Conservation (phyloP, 495 filamentous ascomycete genomes). For the Podospora tetraspora region DNA sequence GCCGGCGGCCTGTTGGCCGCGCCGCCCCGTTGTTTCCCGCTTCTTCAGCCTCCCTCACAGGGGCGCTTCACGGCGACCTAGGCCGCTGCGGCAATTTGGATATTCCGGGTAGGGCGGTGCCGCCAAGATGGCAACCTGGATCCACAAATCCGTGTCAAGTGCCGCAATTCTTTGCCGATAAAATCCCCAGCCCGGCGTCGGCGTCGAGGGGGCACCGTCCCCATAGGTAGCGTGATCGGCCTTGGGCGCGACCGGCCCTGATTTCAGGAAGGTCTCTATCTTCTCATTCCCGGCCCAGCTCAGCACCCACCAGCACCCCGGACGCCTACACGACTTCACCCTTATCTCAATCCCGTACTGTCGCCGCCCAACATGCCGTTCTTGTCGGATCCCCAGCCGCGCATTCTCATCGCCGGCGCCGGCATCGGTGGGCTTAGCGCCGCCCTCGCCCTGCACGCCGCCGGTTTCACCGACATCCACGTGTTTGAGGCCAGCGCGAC, state of each 20-base stretch:
- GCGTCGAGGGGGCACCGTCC: neutral
- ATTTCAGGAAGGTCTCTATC: neutral
- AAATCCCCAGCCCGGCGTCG: neutral
- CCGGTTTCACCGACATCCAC: slow-evolving; percentile 18
- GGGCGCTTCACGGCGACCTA: neutral
- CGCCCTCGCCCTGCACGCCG: slow-evolving; percentile 15
- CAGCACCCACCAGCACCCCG: neutral
- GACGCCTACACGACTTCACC: neutral
- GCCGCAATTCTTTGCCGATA: neutral
- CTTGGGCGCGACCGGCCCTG: neutral
- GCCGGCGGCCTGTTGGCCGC: neutral
- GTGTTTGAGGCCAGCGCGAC: slow-evolving; percentile 15
- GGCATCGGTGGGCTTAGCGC: slow-evolving; percentile 18
- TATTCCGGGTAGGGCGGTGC: neutral
- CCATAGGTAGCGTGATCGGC: neutral
- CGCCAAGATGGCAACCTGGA: neutral
- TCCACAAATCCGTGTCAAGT: neutral
- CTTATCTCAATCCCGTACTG: neutral
- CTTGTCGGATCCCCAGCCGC: slow-evolving; percentile 14
- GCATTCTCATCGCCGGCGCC: slow-evolving; percentile 18
- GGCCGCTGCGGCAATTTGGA: neutral
- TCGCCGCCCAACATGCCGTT: slow-evolving; percentile 13
- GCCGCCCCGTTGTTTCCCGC: neutral
- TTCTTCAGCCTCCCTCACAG: neutral
- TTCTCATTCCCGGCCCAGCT: neutral